phyloP scores from a whole-genome alignment of 2,329 filamentous ascomycete species.

The Colletotrichum scovillei region DNA sequence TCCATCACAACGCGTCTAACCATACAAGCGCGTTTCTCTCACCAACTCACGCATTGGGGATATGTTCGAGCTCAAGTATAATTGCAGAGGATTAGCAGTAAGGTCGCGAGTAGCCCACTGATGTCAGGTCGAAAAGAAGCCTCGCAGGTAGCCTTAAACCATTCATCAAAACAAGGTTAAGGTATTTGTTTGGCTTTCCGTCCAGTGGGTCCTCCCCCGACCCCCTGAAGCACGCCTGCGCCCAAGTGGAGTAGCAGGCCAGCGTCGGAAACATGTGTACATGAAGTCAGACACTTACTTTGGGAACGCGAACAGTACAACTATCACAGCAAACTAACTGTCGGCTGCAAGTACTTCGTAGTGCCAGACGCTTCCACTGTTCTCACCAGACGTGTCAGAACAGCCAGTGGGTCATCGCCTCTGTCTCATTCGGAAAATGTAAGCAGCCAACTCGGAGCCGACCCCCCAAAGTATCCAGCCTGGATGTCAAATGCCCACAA shows the following conservation, averaged over 20 bases:
- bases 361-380: background rate
- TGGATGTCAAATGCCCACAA: background rate
- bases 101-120: too few species aligned
- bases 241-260: background rate
- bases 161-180: background rate
- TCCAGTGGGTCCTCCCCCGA: background rate
- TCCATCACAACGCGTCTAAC: too few species aligned
- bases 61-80: too few species aligned
- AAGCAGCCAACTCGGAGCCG: background rate
- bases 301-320: background rate
- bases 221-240: too few species aligned
- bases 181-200: background rate
- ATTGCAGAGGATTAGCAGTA: too few species aligned
- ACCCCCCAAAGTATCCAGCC: too few species aligned
- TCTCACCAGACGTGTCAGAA: background rate
- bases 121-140: background rate
- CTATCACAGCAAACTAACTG: background rate
- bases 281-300: background rate
- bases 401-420: background rate
- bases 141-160: background rate
- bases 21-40: too few species aligned
- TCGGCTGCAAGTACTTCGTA: background rate
- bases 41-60: too few species aligned
- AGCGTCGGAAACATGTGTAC: background rate
- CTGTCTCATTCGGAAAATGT: background rate